A percentile compares a stretch with the other conserved stretches of the same genome.
These are phyloP conservation scores for Cyberlindnera mississippiensis DNA, from an alignment of 805 yeast species.

Conservation along the genomic window DNA sequence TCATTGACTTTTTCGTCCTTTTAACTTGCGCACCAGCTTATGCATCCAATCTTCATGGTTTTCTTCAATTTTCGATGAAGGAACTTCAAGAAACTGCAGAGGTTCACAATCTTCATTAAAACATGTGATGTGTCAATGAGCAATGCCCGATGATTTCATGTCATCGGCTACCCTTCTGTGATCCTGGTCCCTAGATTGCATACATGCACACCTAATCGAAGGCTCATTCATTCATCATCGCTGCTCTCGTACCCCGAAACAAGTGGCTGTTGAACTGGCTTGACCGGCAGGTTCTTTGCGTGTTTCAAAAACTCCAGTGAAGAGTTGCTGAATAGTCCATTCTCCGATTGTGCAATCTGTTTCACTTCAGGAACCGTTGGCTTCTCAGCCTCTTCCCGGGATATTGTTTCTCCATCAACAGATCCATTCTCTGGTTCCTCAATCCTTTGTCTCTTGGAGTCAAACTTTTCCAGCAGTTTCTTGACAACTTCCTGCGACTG, in stretches of 20 bases:
- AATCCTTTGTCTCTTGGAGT: conserved; percentile 22
- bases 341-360: conserved; percentile 14
- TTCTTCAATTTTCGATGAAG: no score
- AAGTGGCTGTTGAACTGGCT: conserved; percentile 5
- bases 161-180: no score
- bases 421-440: conserved; percentile 26
- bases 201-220: neutral
- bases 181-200: no score
- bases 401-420: conserved; percentile 13
- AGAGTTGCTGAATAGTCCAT: conserved; percentile 3
- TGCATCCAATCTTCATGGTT: no score
- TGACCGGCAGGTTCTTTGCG: conserved; percentile 1
- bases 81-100: no score
- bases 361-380: conserved; percentile 2
- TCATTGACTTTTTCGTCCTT: no score
- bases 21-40: no score
- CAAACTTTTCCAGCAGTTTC: conserved; percentile 35
- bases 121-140: no score
- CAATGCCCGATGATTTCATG: neutral
- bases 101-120: no score
- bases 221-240: conserved; percentile 7
- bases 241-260: conserved; percentile 11
- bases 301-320: conserved; percentile 11
- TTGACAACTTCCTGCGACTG: conserved; percentile 40
- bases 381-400: conserved; percentile 11